Conservation (phyloP, 768 basidiomycete species). For the Auriculariales sp. region DNA sequence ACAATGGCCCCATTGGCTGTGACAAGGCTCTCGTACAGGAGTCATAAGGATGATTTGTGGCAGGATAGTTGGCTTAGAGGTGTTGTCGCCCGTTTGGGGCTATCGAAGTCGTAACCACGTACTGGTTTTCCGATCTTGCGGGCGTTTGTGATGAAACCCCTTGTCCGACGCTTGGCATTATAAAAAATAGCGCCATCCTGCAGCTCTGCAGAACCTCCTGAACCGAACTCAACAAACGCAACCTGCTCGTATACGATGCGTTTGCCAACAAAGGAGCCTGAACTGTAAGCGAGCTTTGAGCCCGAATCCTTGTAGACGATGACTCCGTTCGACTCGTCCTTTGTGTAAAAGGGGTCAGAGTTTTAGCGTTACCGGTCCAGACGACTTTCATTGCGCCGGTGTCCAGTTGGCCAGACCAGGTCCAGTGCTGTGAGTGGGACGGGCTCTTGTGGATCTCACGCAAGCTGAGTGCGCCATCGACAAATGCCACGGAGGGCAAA, state of each 20-base stretch:
- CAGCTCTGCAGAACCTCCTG: not conserved
- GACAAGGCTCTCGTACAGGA: not conserved
- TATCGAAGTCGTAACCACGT: not conserved
- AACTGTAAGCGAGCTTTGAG: not conserved
- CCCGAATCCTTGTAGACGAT: not conserved
- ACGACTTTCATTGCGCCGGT: not conserved
- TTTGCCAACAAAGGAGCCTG: not conserved
- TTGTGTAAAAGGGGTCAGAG: not conserved
- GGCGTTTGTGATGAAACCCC: not conserved
- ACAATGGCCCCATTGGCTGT: not conserved
- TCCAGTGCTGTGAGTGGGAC: not conserved
- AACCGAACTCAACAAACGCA: not conserved
- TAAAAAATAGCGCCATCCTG: not conserved
- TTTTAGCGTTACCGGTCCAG: not conserved
- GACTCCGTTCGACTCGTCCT: not conserved
- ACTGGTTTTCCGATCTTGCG: not conserved
- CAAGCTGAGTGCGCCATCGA: not conserved
- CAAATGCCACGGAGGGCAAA: not conserved
- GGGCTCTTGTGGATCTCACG: constrained; percentile 1
- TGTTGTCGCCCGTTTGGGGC: not conserved
- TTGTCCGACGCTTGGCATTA: not conserved
- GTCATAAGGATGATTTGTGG: not conserved
- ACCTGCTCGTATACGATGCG: constrained; percentile 1
- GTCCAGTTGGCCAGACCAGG: not conserved
- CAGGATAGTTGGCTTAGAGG: not conserved